Conservation (phyloP, 2,329 filamentous ascomycete genomes). For the Fusarium liriodendri region DNA sequence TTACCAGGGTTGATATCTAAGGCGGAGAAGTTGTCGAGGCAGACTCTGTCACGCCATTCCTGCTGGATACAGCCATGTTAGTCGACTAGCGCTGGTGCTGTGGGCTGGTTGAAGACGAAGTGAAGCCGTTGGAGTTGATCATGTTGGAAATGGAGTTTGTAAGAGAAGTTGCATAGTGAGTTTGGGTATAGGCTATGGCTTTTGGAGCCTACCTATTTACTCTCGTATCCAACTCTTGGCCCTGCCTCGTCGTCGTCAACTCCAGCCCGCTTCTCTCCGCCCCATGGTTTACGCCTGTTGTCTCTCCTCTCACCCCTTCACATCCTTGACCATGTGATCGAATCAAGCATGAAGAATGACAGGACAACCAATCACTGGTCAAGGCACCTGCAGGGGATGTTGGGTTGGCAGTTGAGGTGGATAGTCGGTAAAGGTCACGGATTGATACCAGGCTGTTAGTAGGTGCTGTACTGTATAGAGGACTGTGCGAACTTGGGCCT, state of each 20-base stretch:
- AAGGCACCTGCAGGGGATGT: slow-evolving; percentile 14
- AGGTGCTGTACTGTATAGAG: slow-evolving; percentile 14
- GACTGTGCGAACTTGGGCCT: slow-evolving; percentile 10
- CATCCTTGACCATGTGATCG: slow-evolving; percentile 17
- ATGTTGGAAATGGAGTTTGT: not conserved
- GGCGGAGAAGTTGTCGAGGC: slow-evolving; percentile 1
- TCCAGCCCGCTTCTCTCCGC: slow-evolving; percentile 1
- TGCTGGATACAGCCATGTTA: not conserved
- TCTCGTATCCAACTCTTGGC: not conserved
- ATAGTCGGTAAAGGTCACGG: slow-evolving; percentile 22
- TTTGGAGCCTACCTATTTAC: not conserved
- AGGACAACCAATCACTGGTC: slow-evolving; percentile 21
- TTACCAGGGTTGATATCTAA: not conserved
- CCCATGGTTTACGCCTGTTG: slow-evolving; percentile 12
- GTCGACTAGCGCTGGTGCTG: not conserved
- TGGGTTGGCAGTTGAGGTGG: not conserved
- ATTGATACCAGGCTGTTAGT: not conserved
- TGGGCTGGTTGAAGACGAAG: not conserved
- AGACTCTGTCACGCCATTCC: slow-evolving; percentile 4
- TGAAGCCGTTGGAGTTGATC: not conserved
- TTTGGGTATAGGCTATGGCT: not conserved
- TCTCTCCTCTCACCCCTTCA: slow-evolving; percentile 20
- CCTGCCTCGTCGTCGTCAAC: not conserved
- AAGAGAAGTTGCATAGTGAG: not conserved
- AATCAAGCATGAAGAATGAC: slow-evolving; percentile 12